Evolutionary conservation across 139 green algal species (phyloP), one percentile per base, ranked within the genome.

Genomic region (Pycnococcus provasolii): DNA sequence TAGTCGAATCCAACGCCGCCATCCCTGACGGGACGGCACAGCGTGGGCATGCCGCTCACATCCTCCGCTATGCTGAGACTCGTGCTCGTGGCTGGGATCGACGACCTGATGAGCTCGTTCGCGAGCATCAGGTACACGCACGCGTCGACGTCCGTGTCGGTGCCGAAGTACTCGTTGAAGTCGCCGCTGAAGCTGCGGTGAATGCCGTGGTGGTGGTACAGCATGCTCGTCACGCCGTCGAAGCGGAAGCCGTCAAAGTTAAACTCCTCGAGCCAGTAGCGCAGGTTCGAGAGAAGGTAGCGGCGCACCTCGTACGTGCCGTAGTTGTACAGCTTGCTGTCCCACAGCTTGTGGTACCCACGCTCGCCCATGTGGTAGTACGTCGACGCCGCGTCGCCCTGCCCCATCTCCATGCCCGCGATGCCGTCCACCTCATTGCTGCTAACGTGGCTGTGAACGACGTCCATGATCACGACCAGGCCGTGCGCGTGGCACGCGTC

Each of bases 181-280:
- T 82, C 50, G 4, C 91, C 91, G 3, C 68, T 76, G 77, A 96
- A 96, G 11, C 72, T 80, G 5, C 84, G 74, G 6, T 73, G 43
- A 66, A 96, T 88, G 70, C 91, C 91, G 74, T 96, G 91, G 79
- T 96, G 91, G 66, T 92, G 83, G 81, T 97, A 98, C 60, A 98
- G 81, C 92, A 98, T 98, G 60, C 79, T 90, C 1, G 91, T 96
- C 1, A 97, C 92, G 50, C 92, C 92, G 74, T 97, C 91, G 75
- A 96, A 95, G 45, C 90, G 77, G 78, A 96, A 96, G 13, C 90
- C 90, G 59, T 97, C 91, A 79, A 98, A 97, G 71, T 82, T 68
- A 78, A 83, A 94, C 79, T 98, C 92, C 8, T 97, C 87, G n/a
- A 97, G 46, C 92, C 91, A 98, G 58, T 67, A 98, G 5, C 83